Evolutionary conservation across 176 grass and related monocot genomes (phyloP).

Genomic region (Zoysia pacifica): DNA sequence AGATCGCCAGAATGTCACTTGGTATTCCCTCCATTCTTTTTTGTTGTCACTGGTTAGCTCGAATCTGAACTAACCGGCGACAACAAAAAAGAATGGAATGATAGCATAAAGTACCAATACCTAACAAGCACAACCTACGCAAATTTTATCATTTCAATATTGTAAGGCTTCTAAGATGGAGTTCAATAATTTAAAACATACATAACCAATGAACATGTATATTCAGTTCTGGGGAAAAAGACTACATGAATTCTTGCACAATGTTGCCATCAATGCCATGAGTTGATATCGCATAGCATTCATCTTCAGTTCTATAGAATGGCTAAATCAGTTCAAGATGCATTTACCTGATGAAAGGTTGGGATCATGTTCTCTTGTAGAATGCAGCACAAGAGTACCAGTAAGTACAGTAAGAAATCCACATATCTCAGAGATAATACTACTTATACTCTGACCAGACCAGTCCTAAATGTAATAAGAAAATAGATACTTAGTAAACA

Average conservation of each 20-base stretch:
- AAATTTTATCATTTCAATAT: slow-evolving; percentile 1
- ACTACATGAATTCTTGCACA: not conserved
- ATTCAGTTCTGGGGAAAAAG: not conserved
- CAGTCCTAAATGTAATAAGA: slow-evolving; percentile 64
- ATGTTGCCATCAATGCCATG: not conserved
- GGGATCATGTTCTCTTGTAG: slow-evolving; percentile 87
- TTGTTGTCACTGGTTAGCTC: no score
- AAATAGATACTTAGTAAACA: slow-evolving; percentile 16
- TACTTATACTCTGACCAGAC: slow-evolving; percentile 89
- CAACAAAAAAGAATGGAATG: not conserved
- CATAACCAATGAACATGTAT: not conserved
- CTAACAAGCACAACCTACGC: not conserved
- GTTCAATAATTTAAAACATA: not conserved
- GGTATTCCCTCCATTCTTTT: no score
- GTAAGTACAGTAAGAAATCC: slow-evolving; percentile 90
- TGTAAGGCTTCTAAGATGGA: not conserved
- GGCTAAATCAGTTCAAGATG: not conserved
- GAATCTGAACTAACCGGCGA: no score
- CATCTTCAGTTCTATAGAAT: not conserved
- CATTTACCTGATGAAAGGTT: slow-evolving; percentile 64
- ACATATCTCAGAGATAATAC: slow-evolving; percentile 82
- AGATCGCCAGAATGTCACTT: not conserved
- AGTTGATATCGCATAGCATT: slow-evolving; percentile 1
- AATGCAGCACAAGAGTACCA: slow-evolving; percentile 81
- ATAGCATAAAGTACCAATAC: not conserved